Base-by-base conservation (phyloP, 495 filamentous ascomycete species). In the Lineolata rhizophorae region DNA sequence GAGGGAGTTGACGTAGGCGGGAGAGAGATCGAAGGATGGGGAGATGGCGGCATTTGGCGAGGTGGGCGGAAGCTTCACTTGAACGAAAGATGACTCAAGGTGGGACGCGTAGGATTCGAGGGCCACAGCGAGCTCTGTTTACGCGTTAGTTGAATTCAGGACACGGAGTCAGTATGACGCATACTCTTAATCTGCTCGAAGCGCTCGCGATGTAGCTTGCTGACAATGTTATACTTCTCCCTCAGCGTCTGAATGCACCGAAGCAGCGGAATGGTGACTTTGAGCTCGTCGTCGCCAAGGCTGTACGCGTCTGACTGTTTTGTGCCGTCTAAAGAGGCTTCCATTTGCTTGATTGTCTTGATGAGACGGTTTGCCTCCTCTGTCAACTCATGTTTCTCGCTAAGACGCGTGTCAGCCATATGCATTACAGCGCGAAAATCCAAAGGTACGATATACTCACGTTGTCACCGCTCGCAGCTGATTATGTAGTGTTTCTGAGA, bases 71-170 rank as follows among this genome's bases (percentile, higher is more conserved):
- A 95, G 62, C 8, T 65, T 59, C 43, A 95, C 67, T 40, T 67
- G 62, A 38, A 95, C 64, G 45, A 91, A 90, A 3, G 71, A 72
- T 12, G 76, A 49, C 50, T 99, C 87, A 21, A 99, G 76, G 48
- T 92, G 85, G 11, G 77, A 82, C 0, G 87, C 84, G 46, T 93
- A 95, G 25, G 83, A 91, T 48, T 93, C 74, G 10, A 99, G 72
- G 1, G 83, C 85, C 50, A 85, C 70, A 6, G 80, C 80, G 36
- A 99, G 70, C 61, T 91, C 84, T 94, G 12, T 5, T 6, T 12
- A 3, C 4, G 12, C 15, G 29, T 43, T 37, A 50, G 36, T 27
- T 36, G 20, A 27, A 18, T 10, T 5, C 14, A n/a, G 26, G 28
- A 10, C 15, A 18, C n/a, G 3, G 19, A 18, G 8, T 5, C 19